phyloP scores from a whole-genome alignment of 352 stramenopile species.

The Phytophthora vignae region DNA sequence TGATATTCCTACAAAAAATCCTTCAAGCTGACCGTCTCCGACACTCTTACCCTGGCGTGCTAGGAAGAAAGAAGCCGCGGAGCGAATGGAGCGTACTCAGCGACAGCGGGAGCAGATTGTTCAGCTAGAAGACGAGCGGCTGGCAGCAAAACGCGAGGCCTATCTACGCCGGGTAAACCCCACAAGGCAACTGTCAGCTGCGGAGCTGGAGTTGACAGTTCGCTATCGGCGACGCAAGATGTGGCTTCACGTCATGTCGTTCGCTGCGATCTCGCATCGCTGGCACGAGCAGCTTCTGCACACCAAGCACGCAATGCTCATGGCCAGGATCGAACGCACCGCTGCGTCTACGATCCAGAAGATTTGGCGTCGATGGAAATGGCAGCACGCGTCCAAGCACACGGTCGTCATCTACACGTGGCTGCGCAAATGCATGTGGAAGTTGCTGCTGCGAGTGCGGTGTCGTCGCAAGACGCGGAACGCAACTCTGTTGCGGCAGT shows the following conservation, averaged over 20 bases:
- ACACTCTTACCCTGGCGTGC: constrained; percentile 20
- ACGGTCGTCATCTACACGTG: constrained; percentile 72
- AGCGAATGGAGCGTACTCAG: constrained; percentile 53
- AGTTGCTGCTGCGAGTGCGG: constrained; percentile 64
- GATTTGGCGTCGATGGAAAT: constrained; percentile 72
- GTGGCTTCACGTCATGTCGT: constrained; percentile 63
- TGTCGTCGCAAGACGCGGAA: constrained; percentile 43
- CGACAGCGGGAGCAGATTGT: constrained; percentile 57
- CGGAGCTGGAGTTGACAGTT: constrained; percentile 43
- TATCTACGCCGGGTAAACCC: constrained; percentile 48
- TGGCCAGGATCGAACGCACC: constrained; percentile 44
- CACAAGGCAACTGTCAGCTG: constrained; percentile 28
- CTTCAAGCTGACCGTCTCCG: constrained; percentile 1
- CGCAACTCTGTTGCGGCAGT: constrained; percentile 55
- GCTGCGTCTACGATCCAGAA: constrained; percentile 65
- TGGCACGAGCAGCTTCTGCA: constrained; percentile 48
- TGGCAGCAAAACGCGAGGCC: constrained; percentile 42
- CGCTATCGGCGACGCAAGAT: constrained; percentile 51
- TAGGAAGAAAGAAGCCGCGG: constrained; percentile 74
- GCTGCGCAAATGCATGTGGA: constrained; percentile 80
- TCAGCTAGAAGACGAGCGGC: constrained; percentile 43
- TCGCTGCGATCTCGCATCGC: constrained; percentile 39
- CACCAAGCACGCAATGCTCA: constrained; percentile 41
- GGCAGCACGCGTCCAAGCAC: constrained; percentile 65
- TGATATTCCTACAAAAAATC: not conserved